Percentiles rank a stretch among this genome's conserved stretches.
Evolutionary conservation across 306 rosid genomes (phyloP).

Genomic region (Inga laurina): DNA sequence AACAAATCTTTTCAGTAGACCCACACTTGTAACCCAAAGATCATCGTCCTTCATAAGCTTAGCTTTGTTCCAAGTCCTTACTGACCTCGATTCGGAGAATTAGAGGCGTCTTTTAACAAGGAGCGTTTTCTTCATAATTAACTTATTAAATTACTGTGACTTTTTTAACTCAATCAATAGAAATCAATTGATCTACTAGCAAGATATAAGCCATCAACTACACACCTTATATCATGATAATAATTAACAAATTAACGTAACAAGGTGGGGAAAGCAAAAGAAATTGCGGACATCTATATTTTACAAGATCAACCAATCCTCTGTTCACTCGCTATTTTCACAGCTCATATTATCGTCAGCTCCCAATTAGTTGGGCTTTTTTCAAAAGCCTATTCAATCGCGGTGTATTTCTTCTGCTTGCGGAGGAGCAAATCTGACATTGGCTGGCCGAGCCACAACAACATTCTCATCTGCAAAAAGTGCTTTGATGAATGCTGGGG

Average conservation of each 20-base stretch:
- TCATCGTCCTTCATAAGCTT: neutral
- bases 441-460: constrained; percentile 74
- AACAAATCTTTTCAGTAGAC: neutral
- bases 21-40: neutral
- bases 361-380: constrained; percentile 1
- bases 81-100: neutral
- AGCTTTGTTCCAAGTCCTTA: neutral
- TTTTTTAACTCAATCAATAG: neutral
- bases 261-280: constrained; percentile 20
- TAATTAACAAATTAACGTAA: constrained; percentile 37
- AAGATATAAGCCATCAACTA: neutral
- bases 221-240: constrained; percentile 23
- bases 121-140: neutral
- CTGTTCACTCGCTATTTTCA: constrained; percentile 21
- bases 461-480: constrained; percentile 86
- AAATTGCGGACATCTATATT: constrained; percentile 37
- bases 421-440: constrained; percentile 85
- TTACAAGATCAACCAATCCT: constrained; percentile 49
- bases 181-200: neutral
- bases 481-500: constrained; percentile 89
- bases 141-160: neutral
- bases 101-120: neutral
- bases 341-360: neutral
- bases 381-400: constrained; percentile 37
- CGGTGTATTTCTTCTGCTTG: constrained; percentile 65